phyloP scores from a whole-genome alignment of 2,329 filamentous ascomycete species.

The Hypoxylon sp. region DNA sequence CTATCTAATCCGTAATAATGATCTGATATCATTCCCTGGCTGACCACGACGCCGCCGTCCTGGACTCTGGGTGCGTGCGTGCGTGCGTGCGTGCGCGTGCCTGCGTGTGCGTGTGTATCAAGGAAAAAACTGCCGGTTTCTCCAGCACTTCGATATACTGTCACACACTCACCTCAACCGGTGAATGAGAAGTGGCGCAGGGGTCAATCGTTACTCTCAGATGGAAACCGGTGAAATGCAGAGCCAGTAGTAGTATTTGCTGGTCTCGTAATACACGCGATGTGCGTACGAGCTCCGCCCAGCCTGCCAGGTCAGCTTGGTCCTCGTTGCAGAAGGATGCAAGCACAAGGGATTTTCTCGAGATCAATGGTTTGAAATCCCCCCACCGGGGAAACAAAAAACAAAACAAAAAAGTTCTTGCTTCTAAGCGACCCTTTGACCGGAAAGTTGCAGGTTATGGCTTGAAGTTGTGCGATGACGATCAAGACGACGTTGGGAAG shows the following conservation, averaged over 20 bases:
- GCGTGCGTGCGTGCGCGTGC: slow-evolving; percentile 1
- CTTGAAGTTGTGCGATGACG: slow-evolving; percentile 18
- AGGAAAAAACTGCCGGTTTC: slow-evolving; percentile 33
- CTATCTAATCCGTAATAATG: slow-evolving; percentile 26
- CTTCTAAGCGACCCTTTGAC: slow-evolving; percentile 21
- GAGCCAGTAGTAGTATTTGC: slow-evolving; percentile 24
- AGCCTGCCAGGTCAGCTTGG: slow-evolving; percentile 25
- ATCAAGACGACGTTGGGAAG: slow-evolving; percentile 19
- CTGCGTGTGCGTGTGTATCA: slow-evolving; percentile 13
- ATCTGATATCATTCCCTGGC: slow-evolving; percentile 30
- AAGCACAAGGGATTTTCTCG: slow-evolving; percentile 4
- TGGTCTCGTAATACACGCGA: slow-evolving; percentile 32
- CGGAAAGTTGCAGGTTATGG: slow-evolving; percentile 16
- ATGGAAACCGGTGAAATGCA: slow-evolving; percentile 27
- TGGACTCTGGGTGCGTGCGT: slow-evolving; percentile 1
- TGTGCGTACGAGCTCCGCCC: slow-evolving; percentile 22
- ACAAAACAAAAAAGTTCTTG: slow-evolving; percentile 4
- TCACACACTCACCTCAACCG: slow-evolving; percentile 32
- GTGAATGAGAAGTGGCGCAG: slow-evolving; percentile 26
- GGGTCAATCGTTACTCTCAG: slow-evolving; percentile 19
- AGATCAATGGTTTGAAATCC: slow-evolving; percentile 3
- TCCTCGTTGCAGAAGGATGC: slow-evolving; percentile 20
- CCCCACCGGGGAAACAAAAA: slow-evolving; percentile 12
- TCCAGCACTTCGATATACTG: slow-evolving; percentile 20
- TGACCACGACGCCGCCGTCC: slow-evolving; percentile 12